Evolutionary conservation across 176 grass and related monocot species (phyloP).

Genomic region (Alloteropsis semialata): DNA sequence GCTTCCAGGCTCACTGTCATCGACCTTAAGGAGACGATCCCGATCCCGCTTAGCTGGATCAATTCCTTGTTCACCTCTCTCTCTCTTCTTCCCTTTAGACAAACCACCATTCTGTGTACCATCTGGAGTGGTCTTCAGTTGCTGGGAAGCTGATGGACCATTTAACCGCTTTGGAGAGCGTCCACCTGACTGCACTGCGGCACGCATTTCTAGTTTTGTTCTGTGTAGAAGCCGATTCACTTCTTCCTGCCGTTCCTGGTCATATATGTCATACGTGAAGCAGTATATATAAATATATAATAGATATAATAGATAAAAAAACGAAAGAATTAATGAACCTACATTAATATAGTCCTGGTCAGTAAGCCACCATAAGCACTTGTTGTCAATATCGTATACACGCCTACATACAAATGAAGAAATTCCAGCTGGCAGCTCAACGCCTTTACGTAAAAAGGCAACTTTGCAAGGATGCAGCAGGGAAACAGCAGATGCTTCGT

Average conservation of each 20-base stretch:
- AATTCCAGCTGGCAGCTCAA: slow-evolving; percentile 63
- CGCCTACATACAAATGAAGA: slow-evolving; percentile 79
- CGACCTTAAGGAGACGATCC: slow-evolving; percentile 52
- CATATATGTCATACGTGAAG: slow-evolving; percentile 37
- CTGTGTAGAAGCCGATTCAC: slow-evolving; percentile 66
- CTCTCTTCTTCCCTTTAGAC: slow-evolving; percentile 85
- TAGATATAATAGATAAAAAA: not conserved
- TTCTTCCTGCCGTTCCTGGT: slow-evolving; percentile 88
- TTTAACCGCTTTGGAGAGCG: slow-evolving; percentile 68
- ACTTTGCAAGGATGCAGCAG: slow-evolving; percentile 93
- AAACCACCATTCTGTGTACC: slow-evolving; percentile 58
- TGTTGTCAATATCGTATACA: slow-evolving; percentile 88
- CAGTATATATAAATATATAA: slow-evolving; percentile 27
- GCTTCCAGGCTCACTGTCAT: slow-evolving; percentile 50
- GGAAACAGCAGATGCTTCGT: slow-evolving; percentile 73
- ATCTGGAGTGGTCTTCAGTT: slow-evolving; percentile 58
- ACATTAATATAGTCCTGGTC: slow-evolving; percentile 95
- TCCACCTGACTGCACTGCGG: slow-evolving; percentile 71
- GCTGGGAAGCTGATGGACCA: slow-evolving; percentile 55
- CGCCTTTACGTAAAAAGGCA: slow-evolving; percentile 79
- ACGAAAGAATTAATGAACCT: slow-evolving; percentile 35
- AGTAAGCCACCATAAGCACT: slow-evolving; percentile 93
- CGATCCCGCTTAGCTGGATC: slow-evolving; percentile 58
- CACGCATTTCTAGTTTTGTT: slow-evolving; percentile 93
- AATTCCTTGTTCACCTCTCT: slow-evolving; percentile 58